Percentiles rank a stretch among this genome's conserved stretches.
Conservation (phyloP, 495 filamentous ascomycete genomes). For the Amniculicola lignicola region DNA sequence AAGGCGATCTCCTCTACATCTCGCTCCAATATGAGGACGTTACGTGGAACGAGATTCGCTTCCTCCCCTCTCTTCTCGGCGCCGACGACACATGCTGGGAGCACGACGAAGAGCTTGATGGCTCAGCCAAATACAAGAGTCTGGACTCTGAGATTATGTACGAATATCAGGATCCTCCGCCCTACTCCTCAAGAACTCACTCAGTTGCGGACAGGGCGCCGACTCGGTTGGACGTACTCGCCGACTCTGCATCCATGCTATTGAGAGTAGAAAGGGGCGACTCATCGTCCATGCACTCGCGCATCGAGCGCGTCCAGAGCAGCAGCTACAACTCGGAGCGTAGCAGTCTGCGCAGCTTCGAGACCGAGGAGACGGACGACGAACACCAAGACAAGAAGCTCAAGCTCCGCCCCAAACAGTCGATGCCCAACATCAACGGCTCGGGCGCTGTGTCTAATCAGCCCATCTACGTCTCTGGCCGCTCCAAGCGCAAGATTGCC, state of each 20-base stretch:
- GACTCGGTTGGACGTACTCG: slow-evolving; percentile 31
- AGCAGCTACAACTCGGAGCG: slow-evolving; percentile 19
- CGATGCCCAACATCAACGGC: slow-evolving; percentile 29
- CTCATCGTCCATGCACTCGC: not conserved
- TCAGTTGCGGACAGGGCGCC: slow-evolving; percentile 25
- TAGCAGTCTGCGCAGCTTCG: slow-evolving; percentile 33
- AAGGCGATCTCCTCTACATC: slow-evolving; percentile 37
- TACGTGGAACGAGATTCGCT: slow-evolving; percentile 34
- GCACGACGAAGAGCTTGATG: slow-evolving; percentile 34
- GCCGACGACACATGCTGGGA: slow-evolving; percentile 35
- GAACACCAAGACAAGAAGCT: slow-evolving; percentile 37
- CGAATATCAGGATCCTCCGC: slow-evolving; percentile 37
- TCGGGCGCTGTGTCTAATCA: slow-evolving; percentile 4
- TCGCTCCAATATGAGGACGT: slow-evolving; percentile 33
- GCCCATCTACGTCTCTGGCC: slow-evolving; percentile 34
- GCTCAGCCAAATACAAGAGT: slow-evolving; percentile 30
- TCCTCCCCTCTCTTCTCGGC: slow-evolving; percentile 27
- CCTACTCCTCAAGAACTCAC: slow-evolving; percentile 37
- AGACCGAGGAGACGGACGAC: slow-evolving; percentile 33
- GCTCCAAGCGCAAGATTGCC: slow-evolving; percentile 35
- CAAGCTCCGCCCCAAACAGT: slow-evolving; percentile 31
- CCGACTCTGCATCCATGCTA: slow-evolving; percentile 31
- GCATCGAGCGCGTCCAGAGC: slow-evolving; percentile 18
- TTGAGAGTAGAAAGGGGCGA: not conserved
- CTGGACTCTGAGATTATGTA: slow-evolving; percentile 36